Evolutionary conservation across 345 rosid species (phyloP), one percentile per base, ranked within the genome.

Genomic region (Arabidopsis arenosa): DNA sequence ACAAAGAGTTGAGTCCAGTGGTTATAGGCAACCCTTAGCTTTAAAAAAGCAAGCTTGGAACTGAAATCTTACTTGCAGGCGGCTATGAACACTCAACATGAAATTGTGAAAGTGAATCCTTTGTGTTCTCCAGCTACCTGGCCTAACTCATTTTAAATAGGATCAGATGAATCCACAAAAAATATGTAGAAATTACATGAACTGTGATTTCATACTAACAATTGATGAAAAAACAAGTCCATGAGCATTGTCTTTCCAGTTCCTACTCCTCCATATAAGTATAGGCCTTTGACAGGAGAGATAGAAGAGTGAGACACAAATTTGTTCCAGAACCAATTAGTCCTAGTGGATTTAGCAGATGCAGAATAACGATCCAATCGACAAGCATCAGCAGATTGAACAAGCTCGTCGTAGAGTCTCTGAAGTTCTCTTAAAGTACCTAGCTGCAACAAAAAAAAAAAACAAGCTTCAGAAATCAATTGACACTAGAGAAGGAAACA

Each of bases 231-330:
- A 85, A 92, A 94, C 80, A 94, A 83, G 73, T 94, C 99, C 99
- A 94, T 94, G 81, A 94, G 83, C 98, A 94, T 94, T 32, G 98
- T 94, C 83, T 94, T 92, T 37, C 98, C 97, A 21, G 97, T 94
- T 64, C 98, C 98, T 4, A 94, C 97, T 56, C 98, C 98, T 40
- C 97, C 98, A 74, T 89, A 92, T 37, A 94, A 85, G 80, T 92
- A 94, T 15, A 94, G 82, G 61, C 99, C 99, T 86, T 85, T 90
- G 63, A 94, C 90, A 2, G 97, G 97, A 12, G 97, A 80, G 80
- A 81, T 75, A 48, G 85, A 80, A 74, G 89, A 82, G 62, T 86
- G 97, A n/a, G 93, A 91, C 74, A 89, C 73, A 80, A 94, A 83
- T 55, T 92, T 92, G 66, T 87, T 83, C 97, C 97, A 94, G 41